Evolutionary conservation across 2,329 filamentous ascomycete genomes (phyloP).

Genomic region (Aspergillus piperis): DNA sequence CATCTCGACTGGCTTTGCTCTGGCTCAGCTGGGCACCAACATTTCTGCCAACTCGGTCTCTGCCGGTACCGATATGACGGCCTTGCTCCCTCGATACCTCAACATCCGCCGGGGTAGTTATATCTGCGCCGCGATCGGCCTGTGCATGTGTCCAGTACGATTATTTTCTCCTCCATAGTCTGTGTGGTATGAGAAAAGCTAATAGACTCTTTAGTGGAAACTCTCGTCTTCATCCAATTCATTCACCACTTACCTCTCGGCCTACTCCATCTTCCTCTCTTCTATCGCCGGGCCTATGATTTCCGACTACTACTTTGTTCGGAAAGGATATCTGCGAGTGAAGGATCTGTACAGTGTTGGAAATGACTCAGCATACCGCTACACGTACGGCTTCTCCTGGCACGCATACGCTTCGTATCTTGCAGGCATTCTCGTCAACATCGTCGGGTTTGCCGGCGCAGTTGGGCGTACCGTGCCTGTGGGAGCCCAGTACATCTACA

Average conservation of each 20-base stretch:
- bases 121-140: slow-evolving; percentile 74
- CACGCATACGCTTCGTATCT: slow-evolving; percentile 82
- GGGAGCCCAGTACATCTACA: slow-evolving; percentile 83
- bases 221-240: slow-evolving; percentile 73
- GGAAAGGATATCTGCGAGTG: slow-evolving; percentile 76
- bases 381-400: slow-evolving; percentile 73
- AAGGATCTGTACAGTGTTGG: slow-evolving; percentile 76
- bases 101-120: slow-evolving; percentile 87
- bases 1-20: slow-evolving; percentile 68
- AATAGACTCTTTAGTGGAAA: slow-evolving; percentile 51
- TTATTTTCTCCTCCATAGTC: not conserved
- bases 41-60: slow-evolving; percentile 85
- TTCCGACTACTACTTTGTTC: slow-evolving; percentile 83
- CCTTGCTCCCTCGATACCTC: slow-evolving; percentile 74
- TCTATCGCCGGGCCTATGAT: slow-evolving; percentile 91
- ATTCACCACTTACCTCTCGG: slow-evolving; percentile 88
- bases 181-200: slow-evolving; percentile 7
- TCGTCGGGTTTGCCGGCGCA: slow-evolving; percentile 85
- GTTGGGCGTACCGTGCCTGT: slow-evolving; percentile 71
- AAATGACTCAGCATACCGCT: slow-evolving; percentile 66
- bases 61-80: slow-evolving; percentile 79
- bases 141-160: slow-evolving; percentile 77
- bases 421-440: slow-evolving; percentile 81
- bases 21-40: slow-evolving; percentile 83
- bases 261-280: slow-evolving; percentile 91